Percentiles rank a stretch among this genome's conserved stretches.
These are phyloP conservation scores for Metschnikowia anglica DNA, from an alignment of 805 yeast genomes.

Conservation along the genomic window DNA sequence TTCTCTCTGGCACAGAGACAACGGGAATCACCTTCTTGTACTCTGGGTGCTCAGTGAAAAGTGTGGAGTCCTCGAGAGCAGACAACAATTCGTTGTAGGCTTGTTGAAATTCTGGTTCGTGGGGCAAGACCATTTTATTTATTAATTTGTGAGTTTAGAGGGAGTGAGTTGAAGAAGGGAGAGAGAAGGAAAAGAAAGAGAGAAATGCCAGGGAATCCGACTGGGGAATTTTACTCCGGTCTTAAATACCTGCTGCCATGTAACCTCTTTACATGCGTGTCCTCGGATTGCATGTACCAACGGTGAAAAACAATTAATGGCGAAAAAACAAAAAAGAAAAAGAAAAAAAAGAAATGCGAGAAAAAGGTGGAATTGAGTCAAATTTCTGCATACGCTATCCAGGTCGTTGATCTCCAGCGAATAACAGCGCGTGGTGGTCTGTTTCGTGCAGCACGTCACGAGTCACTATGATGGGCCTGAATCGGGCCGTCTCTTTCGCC, in stretches of 20 bases:
- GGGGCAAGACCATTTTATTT: conserved; percentile 68
- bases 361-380: background rate
- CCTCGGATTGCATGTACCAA: background rate
- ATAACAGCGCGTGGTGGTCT: conserved; percentile 9
- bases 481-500: conserved; percentile 11
- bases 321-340: too few species aligned
- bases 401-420: conserved; percentile 18
- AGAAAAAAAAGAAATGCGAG: too few species aligned
- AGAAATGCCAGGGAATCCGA: background rate
- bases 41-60: conserved; percentile 85
- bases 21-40: conserved; percentile 86
- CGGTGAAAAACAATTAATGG: conserved; percentile 1
- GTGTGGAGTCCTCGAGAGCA: conserved; percentile 87
- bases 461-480: conserved; percentile 20
- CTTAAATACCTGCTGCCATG: too few species aligned
- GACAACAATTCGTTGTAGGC: conserved; percentile 91
- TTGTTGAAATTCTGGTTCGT: conserved; percentile 98
- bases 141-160: too few species aligned
- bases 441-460: conserved; percentile 5
- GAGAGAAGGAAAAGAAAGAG: background rate
- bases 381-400: background rate
- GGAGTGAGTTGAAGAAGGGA: background rate
- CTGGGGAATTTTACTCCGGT: background rate
- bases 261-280: too few species aligned
- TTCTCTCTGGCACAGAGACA: conserved; percentile 92